These are phyloP conservation scores for Mucor piriformis DNA, from an alignment of 371 early-diverging fungal genomes.

Conservation along the genomic window DNA sequence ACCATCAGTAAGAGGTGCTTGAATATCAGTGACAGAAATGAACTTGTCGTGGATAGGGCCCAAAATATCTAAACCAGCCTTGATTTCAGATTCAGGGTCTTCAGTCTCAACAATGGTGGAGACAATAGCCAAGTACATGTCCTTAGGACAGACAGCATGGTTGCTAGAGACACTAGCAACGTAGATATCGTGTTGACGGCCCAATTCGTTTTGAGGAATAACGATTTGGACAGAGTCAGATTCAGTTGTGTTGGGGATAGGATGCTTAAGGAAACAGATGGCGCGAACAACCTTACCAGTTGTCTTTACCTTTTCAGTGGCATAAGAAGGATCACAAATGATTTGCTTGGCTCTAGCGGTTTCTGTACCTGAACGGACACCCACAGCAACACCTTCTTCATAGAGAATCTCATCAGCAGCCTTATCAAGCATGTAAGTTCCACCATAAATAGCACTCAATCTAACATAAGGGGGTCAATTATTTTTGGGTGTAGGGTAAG, in stretches of 20 bases:
- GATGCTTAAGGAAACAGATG: slow-evolving; percentile 91
- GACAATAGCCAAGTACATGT: slow-evolving; percentile 92
- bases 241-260: slow-evolving; percentile 89
- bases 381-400: slow-evolving; percentile 83
- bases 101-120: slow-evolving; percentile 92
- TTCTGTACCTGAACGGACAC: slow-evolving; percentile 89
- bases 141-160: slow-evolving; percentile 91
- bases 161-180: slow-evolving; percentile 88
- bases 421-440: slow-evolving; percentile 97
- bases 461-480: slow-evolving; percentile 24
- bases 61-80: slow-evolving; percentile 84
- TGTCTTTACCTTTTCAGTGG: slow-evolving; percentile 74
- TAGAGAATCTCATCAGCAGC: slow-evolving; percentile 90
- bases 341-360: slow-evolving; percentile 82
- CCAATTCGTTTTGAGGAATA: slow-evolving; percentile 95
- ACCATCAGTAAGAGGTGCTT: slow-evolving; percentile 87
- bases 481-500: background rate
- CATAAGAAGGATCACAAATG: slow-evolving; percentile 96
- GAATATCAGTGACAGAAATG: slow-evolving; percentile 78
- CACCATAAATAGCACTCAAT: slow-evolving; percentile 95
- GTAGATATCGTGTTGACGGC: slow-evolving; percentile 93
- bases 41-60: slow-evolving; percentile 95
- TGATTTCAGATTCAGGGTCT: slow-evolving; percentile 88
- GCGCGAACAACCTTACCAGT: slow-evolving; percentile 92
- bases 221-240: slow-evolving; percentile 94